phyloP scores from a whole-genome alignment of 176 grass and related monocot genomes.

The Oryza rufipogon region DNA sequence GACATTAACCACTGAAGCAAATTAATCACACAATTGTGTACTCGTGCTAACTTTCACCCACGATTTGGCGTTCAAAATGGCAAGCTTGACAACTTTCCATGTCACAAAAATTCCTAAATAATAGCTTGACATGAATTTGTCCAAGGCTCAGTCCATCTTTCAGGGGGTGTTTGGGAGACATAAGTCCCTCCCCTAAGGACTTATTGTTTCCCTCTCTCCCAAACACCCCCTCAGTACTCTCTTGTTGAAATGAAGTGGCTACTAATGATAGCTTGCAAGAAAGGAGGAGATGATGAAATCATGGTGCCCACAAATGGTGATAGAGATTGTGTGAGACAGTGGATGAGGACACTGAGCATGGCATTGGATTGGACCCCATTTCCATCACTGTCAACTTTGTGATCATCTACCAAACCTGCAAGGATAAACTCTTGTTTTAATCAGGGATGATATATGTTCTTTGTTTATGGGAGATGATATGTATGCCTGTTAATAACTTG shows the following conservation, averaged over 20 bases:
- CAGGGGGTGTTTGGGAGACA: no score
- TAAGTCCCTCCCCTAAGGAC: no score
- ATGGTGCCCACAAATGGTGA: slow-evolving; percentile 23
- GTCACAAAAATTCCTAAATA: neutral
- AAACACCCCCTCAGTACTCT: neutral
- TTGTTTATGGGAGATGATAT: neutral
- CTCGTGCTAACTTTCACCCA: neutral
- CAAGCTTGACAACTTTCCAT: neutral
- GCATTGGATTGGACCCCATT: neutral
- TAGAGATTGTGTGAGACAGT: neutral
- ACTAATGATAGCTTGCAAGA: neutral
- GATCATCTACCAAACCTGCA: slow-evolving; percentile 29
- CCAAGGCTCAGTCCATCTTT: neutral
- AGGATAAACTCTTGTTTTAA: neutral
- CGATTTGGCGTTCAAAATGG: neutral
- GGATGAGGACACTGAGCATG: neutral
- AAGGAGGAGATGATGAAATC: neutral
- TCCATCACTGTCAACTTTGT: slow-evolving; percentile 8
- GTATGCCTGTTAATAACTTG: neutral
- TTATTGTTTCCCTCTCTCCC: no score
- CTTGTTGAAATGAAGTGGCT: neutral
- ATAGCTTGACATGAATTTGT: neutral
- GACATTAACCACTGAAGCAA: neutral
- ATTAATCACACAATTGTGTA: neutral
- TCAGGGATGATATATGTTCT: neutral